A percentile compares a stretch with the other conserved stretches of the same genome.
These are phyloP conservation scores for Curvularia sp. DNA, from an alignment of 2,329 filamentous ascomycete species.

Conservation along the genomic window DNA sequence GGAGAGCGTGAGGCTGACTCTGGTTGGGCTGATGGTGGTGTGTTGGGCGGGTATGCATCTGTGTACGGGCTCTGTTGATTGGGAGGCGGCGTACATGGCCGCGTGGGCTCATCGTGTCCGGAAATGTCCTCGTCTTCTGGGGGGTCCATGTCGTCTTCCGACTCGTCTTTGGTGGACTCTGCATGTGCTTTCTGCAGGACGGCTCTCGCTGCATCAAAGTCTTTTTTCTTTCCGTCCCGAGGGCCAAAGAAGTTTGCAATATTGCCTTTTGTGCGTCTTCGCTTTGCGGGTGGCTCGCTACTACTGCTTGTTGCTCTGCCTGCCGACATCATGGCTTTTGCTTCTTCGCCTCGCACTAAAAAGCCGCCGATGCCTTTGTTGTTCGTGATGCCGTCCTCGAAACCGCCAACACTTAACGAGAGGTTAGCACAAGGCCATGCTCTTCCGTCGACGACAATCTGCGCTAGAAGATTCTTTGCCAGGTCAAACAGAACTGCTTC, in stretches of 20 bases:
- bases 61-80: constrained; percentile 18
- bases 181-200: constrained; percentile 37
- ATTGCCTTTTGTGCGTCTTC: constrained; percentile 44
- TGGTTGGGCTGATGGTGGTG: constrained; percentile 47
- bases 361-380: constrained; percentile 89
- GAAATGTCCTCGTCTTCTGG: constrained; percentile 25
- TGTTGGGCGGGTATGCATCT: constrained; percentile 21
- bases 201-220: constrained; percentile 44
- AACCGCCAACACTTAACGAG: constrained; percentile 86
- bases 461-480: constrained; percentile 76
- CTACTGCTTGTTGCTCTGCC: constrained; percentile 16
- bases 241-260: constrained; percentile 49
- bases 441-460: constrained; percentile 77
- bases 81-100: constrained; percentile 24
- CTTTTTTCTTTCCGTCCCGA: constrained; percentile 39
- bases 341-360: constrained; percentile 71
- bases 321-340: constrained; percentile 54
- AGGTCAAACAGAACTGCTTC: constrained; percentile 76
- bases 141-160: constrained; percentile 28
- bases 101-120: constrained; percentile 18
- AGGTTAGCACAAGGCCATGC: constrained; percentile 94
- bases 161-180: constrained; percentile 37
- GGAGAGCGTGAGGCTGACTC: constrained; percentile 13
- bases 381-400: constrained; percentile 83
- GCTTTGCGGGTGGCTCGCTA: constrained; percentile 39